phyloP scores from a whole-genome alignment of 495 filamentous ascomycete genomes.

The Neurospora sp. region DNA sequence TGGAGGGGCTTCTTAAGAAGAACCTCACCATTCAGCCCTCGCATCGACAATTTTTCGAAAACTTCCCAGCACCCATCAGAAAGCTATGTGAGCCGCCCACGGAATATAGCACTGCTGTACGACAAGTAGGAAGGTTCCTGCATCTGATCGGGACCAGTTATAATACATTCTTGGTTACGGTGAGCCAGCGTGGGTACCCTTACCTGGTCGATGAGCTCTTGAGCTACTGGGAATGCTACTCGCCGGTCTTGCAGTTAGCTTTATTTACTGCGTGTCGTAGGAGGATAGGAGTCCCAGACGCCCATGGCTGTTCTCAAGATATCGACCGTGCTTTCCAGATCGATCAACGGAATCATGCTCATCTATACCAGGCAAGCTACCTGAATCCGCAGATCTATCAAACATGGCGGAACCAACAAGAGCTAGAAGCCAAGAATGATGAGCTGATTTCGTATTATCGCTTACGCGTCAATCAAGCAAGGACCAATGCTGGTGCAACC shows the following conservation, averaged over 20 bases:
- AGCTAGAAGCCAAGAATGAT: background rate
- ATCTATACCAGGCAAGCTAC: background rate
- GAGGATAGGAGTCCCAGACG: conserved; percentile 24
- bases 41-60: conserved; percentile 41
- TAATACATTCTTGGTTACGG: background rate
- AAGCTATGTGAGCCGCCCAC: conserved; percentile 11
- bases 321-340: conserved; percentile 29
- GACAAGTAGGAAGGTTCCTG: conserved; percentile 27
- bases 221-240: conserved; percentile 37
- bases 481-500: background rate
- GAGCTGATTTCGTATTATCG: background rate
- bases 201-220: conserved; percentile 52
- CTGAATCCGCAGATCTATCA: background rate
- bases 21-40: conserved; percentile 24
- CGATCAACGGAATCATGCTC: conserved; percentile 19
- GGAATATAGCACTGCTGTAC: conserved; percentile 4
- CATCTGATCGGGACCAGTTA: conserved; percentile 21
- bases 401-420: background rate
- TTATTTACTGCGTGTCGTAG: conserved; percentile 48
- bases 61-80: conserved; percentile 37
- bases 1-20: conserved; percentile 30
- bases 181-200: conserved; percentile 33
- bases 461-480: background rate
- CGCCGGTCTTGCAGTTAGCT: conserved; percentile 46
- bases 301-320: background rate